phyloP scores from a whole-genome alignment of 2,329 filamentous ascomycete genomes.

The Epichloe uncinata region DNA sequence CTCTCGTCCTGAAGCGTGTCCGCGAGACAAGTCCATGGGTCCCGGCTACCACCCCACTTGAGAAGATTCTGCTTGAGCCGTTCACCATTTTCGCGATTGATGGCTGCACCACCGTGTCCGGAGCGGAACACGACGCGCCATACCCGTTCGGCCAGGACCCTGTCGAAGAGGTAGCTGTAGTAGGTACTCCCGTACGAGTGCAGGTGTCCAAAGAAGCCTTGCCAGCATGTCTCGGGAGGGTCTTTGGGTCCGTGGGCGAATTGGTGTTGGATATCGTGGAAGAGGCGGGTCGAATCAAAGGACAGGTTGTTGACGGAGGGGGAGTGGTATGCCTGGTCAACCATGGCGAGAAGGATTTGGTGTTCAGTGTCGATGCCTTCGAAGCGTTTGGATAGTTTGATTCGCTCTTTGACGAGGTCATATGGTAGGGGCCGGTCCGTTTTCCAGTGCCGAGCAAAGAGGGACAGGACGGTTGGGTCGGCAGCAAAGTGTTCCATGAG shows the following conservation, averaged over 20 bases:
- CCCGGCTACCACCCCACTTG: conserved; percentile 75
- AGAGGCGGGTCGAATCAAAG: conserved; percentile 60
- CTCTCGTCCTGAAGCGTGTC: conserved; percentile 58
- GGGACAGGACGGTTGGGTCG: conserved; percentile 64
- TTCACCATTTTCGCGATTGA: conserved; percentile 66
- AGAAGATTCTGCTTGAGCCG: conserved; percentile 74
- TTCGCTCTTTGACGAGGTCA: conserved; percentile 52
- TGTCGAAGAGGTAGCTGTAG: conserved; percentile 94
- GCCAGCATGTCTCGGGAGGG: conserved; percentile 67
- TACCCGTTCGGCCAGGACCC: conserved; percentile 82
- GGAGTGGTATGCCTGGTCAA: conserved; percentile 85
- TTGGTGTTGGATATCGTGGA: conserved; percentile 57
- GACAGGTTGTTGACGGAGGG: conserved; percentile 24
- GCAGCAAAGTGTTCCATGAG: conserved; percentile 96
- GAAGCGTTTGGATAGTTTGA: conserved; percentile 56
- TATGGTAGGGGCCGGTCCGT: conserved; percentile 72
- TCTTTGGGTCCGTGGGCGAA: conserved; percentile 59
- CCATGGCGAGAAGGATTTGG: conserved; percentile 82
- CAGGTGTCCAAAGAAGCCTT: conserved; percentile 93
- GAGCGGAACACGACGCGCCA: conserved; percentile 77
- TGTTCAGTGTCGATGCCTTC: conserved; percentile 72
- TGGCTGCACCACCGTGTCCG: conserved; percentile 46
- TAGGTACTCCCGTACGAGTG: conserved; percentile 94
- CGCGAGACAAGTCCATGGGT: conserved; percentile 80
- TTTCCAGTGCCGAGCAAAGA: conserved; percentile 86